Percentiles rank a stretch among this genome's conserved stretches.
Conservation (phyloP, 2,329 filamentous ascomycete species). For the Zasmidium angulare region DNA sequence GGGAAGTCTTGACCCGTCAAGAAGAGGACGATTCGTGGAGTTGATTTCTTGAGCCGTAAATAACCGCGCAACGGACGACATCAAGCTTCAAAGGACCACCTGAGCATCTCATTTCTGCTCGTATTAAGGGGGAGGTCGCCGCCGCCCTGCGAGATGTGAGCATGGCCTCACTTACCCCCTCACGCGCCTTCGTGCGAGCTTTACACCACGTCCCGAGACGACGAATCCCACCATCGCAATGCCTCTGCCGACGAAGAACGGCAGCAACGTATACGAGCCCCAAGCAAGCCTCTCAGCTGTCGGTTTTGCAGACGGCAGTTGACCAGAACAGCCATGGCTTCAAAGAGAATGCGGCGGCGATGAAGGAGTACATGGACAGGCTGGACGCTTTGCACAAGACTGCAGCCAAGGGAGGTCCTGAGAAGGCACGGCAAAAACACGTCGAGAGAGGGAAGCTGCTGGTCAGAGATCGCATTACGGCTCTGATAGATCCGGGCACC, state of each 20-base stretch:
- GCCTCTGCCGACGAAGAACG: constrained; percentile 35
- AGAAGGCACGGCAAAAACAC: constrained; percentile 85
- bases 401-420: constrained; percentile 68
- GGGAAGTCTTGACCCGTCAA: background rate
- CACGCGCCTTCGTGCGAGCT: constrained; percentile 16
- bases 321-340: constrained; percentile 77
- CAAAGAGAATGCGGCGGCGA: constrained; percentile 74
- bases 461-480: constrained; percentile 81
- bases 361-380: constrained; percentile 69
- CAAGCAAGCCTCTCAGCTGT: constrained; percentile 80
- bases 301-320: constrained; percentile 71
- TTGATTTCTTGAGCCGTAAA: constrained; percentile 4
- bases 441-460: constrained; percentile 89
- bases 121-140: background rate
- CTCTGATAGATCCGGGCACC: constrained; percentile 83
- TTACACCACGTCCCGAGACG: constrained; percentile 17
- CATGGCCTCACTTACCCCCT: constrained; percentile 18
- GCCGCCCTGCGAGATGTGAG: constrained; percentile 6
- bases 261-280: constrained; percentile 77
- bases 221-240: constrained; percentile 13
- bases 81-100: background rate
- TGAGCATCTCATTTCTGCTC: background rate
- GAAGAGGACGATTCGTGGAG: too few species aligned
- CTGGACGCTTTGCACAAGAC: constrained; percentile 69
- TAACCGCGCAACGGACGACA: constrained; percentile 5